Base-by-base conservation (phyloP, 306 rosid species). In the Quercus aquifolioides region DNA sequence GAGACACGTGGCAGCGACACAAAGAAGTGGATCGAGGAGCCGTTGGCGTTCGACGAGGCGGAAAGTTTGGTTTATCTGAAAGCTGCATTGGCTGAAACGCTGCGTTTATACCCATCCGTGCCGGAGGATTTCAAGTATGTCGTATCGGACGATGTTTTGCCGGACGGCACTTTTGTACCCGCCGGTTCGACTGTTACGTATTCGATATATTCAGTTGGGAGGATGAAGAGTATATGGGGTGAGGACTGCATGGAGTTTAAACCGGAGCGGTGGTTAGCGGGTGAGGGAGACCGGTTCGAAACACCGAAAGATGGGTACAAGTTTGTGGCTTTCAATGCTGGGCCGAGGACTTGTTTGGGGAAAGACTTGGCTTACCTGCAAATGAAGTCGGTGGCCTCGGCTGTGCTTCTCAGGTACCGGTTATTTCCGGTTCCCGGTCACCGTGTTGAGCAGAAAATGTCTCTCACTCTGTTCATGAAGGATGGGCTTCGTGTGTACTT, bases 351-450 rank as follows among this genome's bases (percentile, higher is more conserved):
- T 9, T 95, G 99, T 76, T 82, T 95, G 78, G 99, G 99, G 1
- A 95, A 95, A 87, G 97, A 95, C 83, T 79, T 95, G 84, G 99
- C 99, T 77, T 95, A 95, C 82, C 82, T 95, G 54, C 99, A 95
- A 76, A 95, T 95, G 99, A 92, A 91, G 67, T 95, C 99, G 0
- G 97, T 95, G 55, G 99, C 92, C 1, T 86, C 97, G 0, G 99
- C 99, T 25, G 94, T 95, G 41, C 89, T 95, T 8, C 76, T 95
- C 31, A 93, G 92, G 31, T 92, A 90, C 87, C 96, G 92, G 84
- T 69, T 91, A n/a, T 79, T 82, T 0, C 89, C 67, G 11, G 99
- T 89, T 79, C 99, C 97, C 78, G 94, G 91, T 78, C 94, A 89
- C 84, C 86, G 77, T 5, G 97, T 90, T 19, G 92, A 91, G 85